Base-by-base conservation (phyloP, 2,329 filamentous ascomycete species). In the Curvularia eragrostidis region DNA sequence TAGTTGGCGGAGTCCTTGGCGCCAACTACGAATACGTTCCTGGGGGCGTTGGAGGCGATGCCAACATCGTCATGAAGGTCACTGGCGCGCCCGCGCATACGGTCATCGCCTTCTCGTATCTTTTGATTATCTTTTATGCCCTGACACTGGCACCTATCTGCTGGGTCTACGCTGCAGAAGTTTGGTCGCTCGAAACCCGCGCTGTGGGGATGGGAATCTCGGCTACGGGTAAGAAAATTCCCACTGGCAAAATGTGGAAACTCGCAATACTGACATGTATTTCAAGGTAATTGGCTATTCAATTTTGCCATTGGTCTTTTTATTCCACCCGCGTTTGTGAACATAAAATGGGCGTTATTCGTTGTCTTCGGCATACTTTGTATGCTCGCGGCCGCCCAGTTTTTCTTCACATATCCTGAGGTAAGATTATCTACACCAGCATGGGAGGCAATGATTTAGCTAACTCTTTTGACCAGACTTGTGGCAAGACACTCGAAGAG, bases 361-460 rank as follows among this genome's bases (percentile, higher is more conserved):
- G 84, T 93, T 74, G 82, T 94, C 61, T 94, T 94, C 70, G 91
- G 84, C 13, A 83, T 87, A 13, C 91, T 92, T 79, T 90, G 89
- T 71, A 82, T 83, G 0, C 81, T 82, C 4, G 89, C 90, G 64
- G 86, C 87, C 36, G 73, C 91, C 51, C 89, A 92, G 71, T 86
- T 90, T 70, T 85, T 85, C 72, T 80, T 93, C 62, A 32, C 82
- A 19, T 87, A 86, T 64, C 89, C 88, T 0, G 85, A 91, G 54
- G 54, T 53, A 52, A 47, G 48, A n/a, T 9, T 3, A 36, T 26
- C 6, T n/a, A 2, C 7, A 10, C 5, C 13, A 18, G 1, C 12
- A 18, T 18, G 2, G 15, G 13, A 23, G 0, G 3, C 2, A 39
- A 10, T 5, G 7, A 30, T 9, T 2, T 9, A 4, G 5, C 48